Evolutionary conservation across 352 stramenopile species (phyloP).

Genomic region (Pythium coloratum): DNA sequence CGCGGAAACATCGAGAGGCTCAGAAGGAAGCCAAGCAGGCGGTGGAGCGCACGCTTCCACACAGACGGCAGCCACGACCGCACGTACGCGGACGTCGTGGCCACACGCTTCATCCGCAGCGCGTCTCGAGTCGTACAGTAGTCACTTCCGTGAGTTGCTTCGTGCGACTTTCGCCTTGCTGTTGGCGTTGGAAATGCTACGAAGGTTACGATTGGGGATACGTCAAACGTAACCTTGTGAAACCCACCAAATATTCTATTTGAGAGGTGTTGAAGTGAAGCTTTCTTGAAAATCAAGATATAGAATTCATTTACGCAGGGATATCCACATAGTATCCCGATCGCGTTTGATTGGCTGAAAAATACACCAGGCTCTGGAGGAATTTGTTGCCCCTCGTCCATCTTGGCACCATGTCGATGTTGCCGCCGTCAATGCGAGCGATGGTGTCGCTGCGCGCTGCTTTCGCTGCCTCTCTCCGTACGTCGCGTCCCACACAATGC

Average conservation of each 20-base stretch:
- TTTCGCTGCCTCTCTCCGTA: background rate
- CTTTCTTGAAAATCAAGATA: background rate
- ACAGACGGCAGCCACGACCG: constrained; percentile 36
- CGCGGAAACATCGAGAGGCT: constrained; percentile 22
- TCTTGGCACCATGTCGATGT: constrained; percentile 3
- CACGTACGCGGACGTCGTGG: constrained; percentile 26
- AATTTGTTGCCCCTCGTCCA: background rate
- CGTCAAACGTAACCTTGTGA: constrained; percentile 10
- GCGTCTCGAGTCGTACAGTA: background rate
- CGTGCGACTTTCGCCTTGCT: background rate
- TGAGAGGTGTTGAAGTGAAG: constrained; percentile 13
- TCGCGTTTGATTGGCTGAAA: constrained; percentile 15
- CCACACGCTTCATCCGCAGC: constrained; percentile 18
- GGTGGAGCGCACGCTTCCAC: constrained; percentile 29
- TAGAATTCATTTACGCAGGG: background rate
- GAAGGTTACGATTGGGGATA: background rate
- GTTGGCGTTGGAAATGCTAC: background rate
- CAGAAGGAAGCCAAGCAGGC: constrained; percentile 40
- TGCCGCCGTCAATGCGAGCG: background rate
- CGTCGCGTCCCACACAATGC: background rate
- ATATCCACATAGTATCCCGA: background rate
- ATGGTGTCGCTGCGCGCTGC: background rate
- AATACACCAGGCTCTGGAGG: background rate
- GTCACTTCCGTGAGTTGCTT: background rate
- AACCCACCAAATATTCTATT: constrained; percentile 10